Base-by-base conservation (phyloP, 2,329 filamentous ascomycete genomes). In the Monilinia aucupariae region DNA sequence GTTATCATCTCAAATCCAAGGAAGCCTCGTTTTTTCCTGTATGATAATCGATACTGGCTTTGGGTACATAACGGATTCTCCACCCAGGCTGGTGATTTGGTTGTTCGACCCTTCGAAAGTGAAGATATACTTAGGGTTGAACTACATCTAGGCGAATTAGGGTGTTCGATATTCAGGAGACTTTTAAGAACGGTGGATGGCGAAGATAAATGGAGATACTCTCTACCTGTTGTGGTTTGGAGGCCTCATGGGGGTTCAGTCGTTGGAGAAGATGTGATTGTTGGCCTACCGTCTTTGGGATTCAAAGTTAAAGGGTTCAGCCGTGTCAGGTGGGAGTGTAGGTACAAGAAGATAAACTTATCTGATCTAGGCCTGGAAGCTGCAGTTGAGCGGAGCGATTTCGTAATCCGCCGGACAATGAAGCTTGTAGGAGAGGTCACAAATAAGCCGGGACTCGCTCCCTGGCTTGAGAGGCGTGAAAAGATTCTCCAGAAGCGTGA, bases 1-100 rank as follows among this genome's bases (percentile, higher is more conserved):
- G 2, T 80, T 80, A 0, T 53, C 59, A 37, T 37, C 20, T 48
- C 58, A 13, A 25, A 34, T 17, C 54, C 54, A 20, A 37, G 2
- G 30, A n/a, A 22, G 41, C 13, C 27, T 15, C 4, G 6, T 17
- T 22, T 20, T 27, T 10, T 47, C 15, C n/a, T 58, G 6, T 58
- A 34, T 17, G 54, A 58, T 25, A 58, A 58, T 48, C 54, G 54
- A 47, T 58, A 58, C 27, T 58, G 54, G 54, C 41, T 58, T 34
- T 45, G 17, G 13, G 37, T 58, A 34, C 13, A 58, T 20, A 58
- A 58, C 9, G 41, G 48, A 34, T 22, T 58, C 20, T 8, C 41
- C 27, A 34, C 54, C 54, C n/a, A 47, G 13, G 41, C 54, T 47
- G 54, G 54, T 15, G 34, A 12, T 3, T 25, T 58, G 8, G 30